Evolutionary conservation across 371 early-diverging fungal species (phyloP).

Genomic region (Lichtheimia ornata): DNA sequence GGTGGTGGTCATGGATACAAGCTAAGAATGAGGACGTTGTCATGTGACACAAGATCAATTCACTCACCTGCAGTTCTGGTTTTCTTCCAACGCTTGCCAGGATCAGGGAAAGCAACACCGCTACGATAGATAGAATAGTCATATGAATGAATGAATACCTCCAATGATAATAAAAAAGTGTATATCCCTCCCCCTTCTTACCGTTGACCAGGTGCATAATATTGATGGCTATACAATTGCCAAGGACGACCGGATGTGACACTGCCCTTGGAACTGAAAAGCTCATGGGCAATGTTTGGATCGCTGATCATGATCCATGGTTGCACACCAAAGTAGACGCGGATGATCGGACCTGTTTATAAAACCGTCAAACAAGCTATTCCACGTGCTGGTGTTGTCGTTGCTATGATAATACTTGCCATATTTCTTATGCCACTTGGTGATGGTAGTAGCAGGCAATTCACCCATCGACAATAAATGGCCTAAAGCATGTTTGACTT

Average conservation of each 20-base stretch:
- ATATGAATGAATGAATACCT: not conserved
- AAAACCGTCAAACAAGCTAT: not conserved
- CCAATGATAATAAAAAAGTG: not conserved
- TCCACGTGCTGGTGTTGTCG: not conserved
- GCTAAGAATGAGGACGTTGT: not conserved
- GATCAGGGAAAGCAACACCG: conserved; percentile 18
- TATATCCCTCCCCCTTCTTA: not conserved
- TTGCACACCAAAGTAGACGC: conserved; percentile 21
- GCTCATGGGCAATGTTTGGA: conserved; percentile 25
- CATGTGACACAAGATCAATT: not conserved
- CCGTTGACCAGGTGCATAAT: conserved; percentile 17
- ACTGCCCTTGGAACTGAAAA: conserved; percentile 20
- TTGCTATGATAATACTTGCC: conserved; percentile 5
- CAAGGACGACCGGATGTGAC: conserved; percentile 19
- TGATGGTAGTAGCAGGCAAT: conserved; percentile 11
- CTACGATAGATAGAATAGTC: conserved; percentile 7
- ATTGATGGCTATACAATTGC: conserved; percentile 14
- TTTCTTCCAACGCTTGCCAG: conserved; percentile 17
- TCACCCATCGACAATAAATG: conserved; percentile 21
- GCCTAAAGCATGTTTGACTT: conserved; percentile 5
- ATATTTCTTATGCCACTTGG: conserved; percentile 17
- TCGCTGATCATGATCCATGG: conserved; percentile 23
- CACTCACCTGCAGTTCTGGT: conserved; percentile 15
- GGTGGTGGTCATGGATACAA: not conserved
- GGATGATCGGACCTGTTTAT: conserved; percentile 16